These are phyloP conservation scores for Cercospora sp. DNA, from an alignment of 2,329 filamentous ascomycete species.

Conservation along the genomic window DNA sequence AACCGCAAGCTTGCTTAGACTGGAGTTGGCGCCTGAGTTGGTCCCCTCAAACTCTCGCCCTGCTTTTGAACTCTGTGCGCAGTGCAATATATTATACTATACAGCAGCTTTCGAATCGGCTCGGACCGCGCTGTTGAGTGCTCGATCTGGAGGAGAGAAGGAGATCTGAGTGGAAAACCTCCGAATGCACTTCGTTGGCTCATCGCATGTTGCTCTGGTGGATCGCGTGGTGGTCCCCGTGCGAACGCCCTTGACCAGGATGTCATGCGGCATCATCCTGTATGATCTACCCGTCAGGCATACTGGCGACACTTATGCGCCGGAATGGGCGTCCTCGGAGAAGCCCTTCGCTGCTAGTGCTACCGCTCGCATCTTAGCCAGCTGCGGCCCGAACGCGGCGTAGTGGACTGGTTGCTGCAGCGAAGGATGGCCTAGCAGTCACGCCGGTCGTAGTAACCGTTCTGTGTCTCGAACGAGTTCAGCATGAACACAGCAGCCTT, in stretches of 20 bases:
- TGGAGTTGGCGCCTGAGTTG: conserved; percentile 4
- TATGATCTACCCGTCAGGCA: conserved; percentile 13
- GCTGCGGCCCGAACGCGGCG: conserved; percentile 15
- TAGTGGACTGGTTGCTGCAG: conserved; percentile 16
- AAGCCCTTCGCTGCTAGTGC: conserved; percentile 4
- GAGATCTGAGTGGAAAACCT: conserved; percentile 24
- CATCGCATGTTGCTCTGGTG: conserved; percentile 17
- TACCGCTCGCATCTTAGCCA: conserved; percentile 16
- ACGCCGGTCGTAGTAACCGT: conserved; percentile 18
- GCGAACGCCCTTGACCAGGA: conserved; percentile 22
- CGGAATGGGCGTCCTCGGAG: conserved; percentile 13
- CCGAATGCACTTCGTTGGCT: conserved; percentile 18
- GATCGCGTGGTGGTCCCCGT: conserved; percentile 17
- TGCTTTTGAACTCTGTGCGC: conserved; percentile 14
- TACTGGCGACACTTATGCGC: conserved; percentile 1
- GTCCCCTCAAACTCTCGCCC: conserved; percentile 20
- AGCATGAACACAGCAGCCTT: conserved; percentile 30
- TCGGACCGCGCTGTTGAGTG: conserved; percentile 20
- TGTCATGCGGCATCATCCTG: conserved; percentile 18
- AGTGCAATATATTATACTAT: conserved; percentile 17
- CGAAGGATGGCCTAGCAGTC: conserved; percentile 17
- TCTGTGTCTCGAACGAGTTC: conserved; percentile 21
- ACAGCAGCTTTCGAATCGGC: conserved; percentile 18
- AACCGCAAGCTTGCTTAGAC: conserved; percentile 23
- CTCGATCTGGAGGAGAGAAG: conserved; percentile 22